Evolutionary conservation across 495 filamentous ascomycete species (phyloP).

Genomic region (Neurospora sp.): DNA sequence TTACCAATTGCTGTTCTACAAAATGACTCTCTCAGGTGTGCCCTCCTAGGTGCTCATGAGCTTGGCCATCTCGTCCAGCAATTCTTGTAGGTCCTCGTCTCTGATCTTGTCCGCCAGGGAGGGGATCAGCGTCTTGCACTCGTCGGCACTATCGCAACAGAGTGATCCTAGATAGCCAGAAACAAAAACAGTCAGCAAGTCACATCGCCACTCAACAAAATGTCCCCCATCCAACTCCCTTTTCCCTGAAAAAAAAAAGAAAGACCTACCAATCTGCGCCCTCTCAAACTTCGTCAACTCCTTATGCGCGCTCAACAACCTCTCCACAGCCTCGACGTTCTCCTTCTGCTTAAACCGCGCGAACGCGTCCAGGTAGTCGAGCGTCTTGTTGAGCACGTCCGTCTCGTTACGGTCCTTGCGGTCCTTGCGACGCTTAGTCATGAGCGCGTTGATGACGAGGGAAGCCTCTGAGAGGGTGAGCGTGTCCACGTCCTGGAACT

Average conservation of each 20-base stretch:
- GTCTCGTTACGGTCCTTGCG: constrained; percentile 58
- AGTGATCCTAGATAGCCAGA: constrained; percentile 54
- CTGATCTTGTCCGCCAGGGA: constrained; percentile 78
- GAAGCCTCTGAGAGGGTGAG: constrained; percentile 86
- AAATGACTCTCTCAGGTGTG: neutral
- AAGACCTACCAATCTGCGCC: constrained; percentile 51
- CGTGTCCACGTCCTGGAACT: constrained; percentile 80
- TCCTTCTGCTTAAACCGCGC: constrained; percentile 91
- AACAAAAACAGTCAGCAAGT: neutral
- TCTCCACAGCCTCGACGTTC: constrained; percentile 85
- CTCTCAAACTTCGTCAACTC: constrained; percentile 85
- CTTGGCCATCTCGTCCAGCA: constrained; percentile 85
- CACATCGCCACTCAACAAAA: neutral
- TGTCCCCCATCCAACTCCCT: neutral
- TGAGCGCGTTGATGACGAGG: constrained; percentile 77
- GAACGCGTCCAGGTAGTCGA: constrained; percentile 86
- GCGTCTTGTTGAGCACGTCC: constrained; percentile 70
- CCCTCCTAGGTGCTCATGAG: constrained; percentile 27
- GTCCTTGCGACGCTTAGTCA: constrained; percentile 59
- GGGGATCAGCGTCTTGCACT: constrained; percentile 93
- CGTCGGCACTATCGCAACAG: constrained; percentile 83
- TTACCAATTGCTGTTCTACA: neutral
- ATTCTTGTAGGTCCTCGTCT: constrained; percentile 75
- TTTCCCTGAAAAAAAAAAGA: too few species aligned
- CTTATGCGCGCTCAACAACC: constrained; percentile 61